phyloP scores from a whole-genome alignment of 495 filamentous ascomycete species.

The Hypoxylon fuscum region DNA sequence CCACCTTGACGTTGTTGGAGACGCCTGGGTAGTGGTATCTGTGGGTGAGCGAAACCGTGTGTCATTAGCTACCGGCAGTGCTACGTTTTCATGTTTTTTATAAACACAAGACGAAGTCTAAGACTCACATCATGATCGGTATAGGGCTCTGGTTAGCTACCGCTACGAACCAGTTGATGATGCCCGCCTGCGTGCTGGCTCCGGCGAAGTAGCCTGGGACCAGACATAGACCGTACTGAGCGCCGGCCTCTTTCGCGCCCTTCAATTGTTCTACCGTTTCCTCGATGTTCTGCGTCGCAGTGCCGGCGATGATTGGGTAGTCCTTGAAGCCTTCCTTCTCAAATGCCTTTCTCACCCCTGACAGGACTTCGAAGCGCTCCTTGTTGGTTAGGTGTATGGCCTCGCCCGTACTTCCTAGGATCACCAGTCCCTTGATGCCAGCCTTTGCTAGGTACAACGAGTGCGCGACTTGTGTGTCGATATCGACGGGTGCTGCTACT shows the following conservation, averaged over 20 bases:
- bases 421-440: conserved; percentile 70
- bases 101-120: background rate
- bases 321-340: conserved; percentile 64
- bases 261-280: conserved; percentile 68
- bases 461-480: conserved; percentile 65
- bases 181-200: conserved; percentile 55
- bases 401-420: conserved; percentile 75
- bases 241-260: conserved; percentile 66
- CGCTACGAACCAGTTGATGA: conserved; percentile 62
- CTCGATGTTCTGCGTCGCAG: conserved; percentile 68
- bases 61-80: too few species aligned
- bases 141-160: conserved; percentile 64
- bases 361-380: conserved; percentile 67
- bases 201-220: conserved; percentile 66
- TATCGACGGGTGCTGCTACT: conserved; percentile 53
- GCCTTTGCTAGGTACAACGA: conserved; percentile 68
- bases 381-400: conserved; percentile 69
- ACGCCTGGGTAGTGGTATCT: conserved; percentile 75
- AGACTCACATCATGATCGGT: conserved; percentile 61
- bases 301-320: conserved; percentile 75
- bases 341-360: conserved; percentile 60
- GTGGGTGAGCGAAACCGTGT: too few species aligned
- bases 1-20: conserved; percentile 65
- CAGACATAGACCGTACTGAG: conserved; percentile 69
- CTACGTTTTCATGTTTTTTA: background rate